Evolutionary conservation across 805 yeast species (phyloP), one percentile per base, ranked within the genome.

Genomic region (Hanseniaspora osmophila): DNA sequence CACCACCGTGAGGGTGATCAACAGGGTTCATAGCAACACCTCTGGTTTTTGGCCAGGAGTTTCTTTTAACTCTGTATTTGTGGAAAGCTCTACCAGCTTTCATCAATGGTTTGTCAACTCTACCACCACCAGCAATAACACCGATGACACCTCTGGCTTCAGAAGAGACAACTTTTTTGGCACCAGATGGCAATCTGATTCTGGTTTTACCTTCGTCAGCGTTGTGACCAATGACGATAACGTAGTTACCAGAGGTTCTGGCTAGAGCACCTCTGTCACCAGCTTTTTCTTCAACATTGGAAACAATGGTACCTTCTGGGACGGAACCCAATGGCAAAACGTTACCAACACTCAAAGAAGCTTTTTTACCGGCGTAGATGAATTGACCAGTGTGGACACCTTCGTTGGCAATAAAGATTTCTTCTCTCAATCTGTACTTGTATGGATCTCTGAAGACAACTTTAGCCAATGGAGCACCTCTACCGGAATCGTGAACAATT

Each of bases 1-100:
- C 98, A 90, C 98, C 97, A 85, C 98, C 98, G 74, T 90, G 98
- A 72, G 98, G 98, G 80, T 90, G 98, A 73, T 90, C 98, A 72
- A 90, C 98, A 73, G 97, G 97, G 79, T 90, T 90, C 98, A 92
- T 90, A 71, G 98, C 98, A 70, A 90, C 97, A 90, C 97, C 98
- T 80, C 97, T 87, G 68, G 97, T 92, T 84, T 86, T 88, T 76
- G 98, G 98, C 97, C 97, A 92, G 59, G 95, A 86, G 95, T 92
- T 87, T 78, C 97, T 81, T 94, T 92, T 92, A 66, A 88, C 95
- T 76, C 74, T 88, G 92, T 83, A 88, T 80, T 90, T 90, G 88
- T 90, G 96, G 95, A 81, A 90, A 59, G 98, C 98, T 79, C 95
- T 87, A 78, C 97, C 97, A 69, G 98, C 98, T 85, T 90, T 90